Evolutionary conservation across 306 rosid species (phyloP), one percentile per base, ranked within the genome.

Genomic region (Begonia peltatifolia): DNA sequence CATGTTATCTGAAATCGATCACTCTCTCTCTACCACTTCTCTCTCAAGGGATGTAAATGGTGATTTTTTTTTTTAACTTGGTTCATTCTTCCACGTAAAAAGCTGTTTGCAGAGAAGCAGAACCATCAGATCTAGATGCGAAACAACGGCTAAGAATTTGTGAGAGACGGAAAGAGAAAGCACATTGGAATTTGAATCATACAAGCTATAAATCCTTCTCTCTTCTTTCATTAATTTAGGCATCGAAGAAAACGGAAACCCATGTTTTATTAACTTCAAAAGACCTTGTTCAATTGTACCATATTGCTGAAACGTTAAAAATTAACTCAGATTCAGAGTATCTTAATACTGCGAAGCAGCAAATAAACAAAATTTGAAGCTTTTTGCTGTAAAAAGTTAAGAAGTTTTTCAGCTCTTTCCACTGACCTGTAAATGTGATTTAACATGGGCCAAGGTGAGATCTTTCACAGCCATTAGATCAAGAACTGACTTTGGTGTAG

Each of bases 391-490:
- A n/a, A n/a, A n/a, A n/a, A n/a, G n/a, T n/a, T n/a, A n/a, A n/a
- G n/a, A n/a, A n/a, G n/a, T n/a, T 6, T 15, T 30, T 14, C 17
- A 58, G 15, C n/a, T 43, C 23, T 10, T 15, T 36, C 46, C 47
- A 12, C 17, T n/a, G 61, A 90, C 99, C 95, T 90, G 99, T 57
- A 90, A 79, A 73, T 90, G 99, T 57, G 99, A 90, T 71, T 90
- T 90, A 54, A 90, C 99, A 85, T 90, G 99, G 23, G 99, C 99
- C 57, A 90, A 78, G 54, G 99, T 90, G 71, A 90, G 92, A 90
- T 90, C 99, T 73, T 90, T 90, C 46, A 80, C 99, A 90, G 86
- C 99, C 99, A 90, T 90, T 44, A 90, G 99, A 78, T 90, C 99
- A 70, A 90, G 99, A 73, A 90, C 99, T 64, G 99, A 90, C 68